phyloP scores from a whole-genome alignment of 2,329 filamentous ascomycete genomes.

The Arthrinium puccinioides region DNA sequence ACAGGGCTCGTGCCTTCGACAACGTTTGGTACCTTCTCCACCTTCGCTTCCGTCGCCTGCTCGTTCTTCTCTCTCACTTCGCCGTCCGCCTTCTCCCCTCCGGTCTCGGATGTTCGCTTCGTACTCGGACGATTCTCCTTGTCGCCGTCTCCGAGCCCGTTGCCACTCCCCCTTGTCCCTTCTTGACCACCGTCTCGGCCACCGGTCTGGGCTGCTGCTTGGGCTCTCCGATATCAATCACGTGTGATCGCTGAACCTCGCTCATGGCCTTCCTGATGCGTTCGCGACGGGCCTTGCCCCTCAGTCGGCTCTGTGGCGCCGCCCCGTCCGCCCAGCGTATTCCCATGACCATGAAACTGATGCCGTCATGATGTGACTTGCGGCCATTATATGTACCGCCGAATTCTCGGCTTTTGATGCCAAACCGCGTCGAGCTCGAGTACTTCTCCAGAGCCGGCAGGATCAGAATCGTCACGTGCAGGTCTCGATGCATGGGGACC shows the following conservation, averaged over 20 bases:
- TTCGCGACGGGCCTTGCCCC: slow-evolving; percentile 48
- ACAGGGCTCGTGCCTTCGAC: no score
- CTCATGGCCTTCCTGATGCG: slow-evolving; percentile 49
- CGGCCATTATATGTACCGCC: slow-evolving; percentile 42
- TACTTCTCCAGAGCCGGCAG: slow-evolving; percentile 76
- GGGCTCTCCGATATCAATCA: slow-evolving; percentile 21
- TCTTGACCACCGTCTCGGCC: slow-evolving; percentile 18
- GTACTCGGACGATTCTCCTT: slow-evolving; percentile 36
- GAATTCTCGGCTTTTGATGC: slow-evolving; percentile 77
- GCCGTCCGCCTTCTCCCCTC: not conserved
- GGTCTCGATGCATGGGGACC: slow-evolving; percentile 62
- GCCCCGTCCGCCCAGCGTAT: slow-evolving; percentile 81
- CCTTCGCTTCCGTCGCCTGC: not conserved
- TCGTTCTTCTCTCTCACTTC: not conserved
- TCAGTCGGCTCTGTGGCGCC: slow-evolving; percentile 46
- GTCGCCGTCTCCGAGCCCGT: slow-evolving; percentile 24
- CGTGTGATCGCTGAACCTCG: slow-evolving; percentile 36
- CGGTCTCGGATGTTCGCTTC: not conserved
- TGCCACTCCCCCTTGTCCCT: not conserved
- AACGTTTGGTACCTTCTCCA: not conserved
- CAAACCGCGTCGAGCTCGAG: slow-evolving; percentile 65
- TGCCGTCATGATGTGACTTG: slow-evolving; percentile 62
- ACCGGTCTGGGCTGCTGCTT: slow-evolving; percentile 20
- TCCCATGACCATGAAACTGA: slow-evolving; percentile 79
- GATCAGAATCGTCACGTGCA: slow-evolving; percentile 81